These are phyloP conservation scores for Arabis hirsuta DNA, from an alignment of 345 rosid genomes.

Conservation along the genomic window DNA sequence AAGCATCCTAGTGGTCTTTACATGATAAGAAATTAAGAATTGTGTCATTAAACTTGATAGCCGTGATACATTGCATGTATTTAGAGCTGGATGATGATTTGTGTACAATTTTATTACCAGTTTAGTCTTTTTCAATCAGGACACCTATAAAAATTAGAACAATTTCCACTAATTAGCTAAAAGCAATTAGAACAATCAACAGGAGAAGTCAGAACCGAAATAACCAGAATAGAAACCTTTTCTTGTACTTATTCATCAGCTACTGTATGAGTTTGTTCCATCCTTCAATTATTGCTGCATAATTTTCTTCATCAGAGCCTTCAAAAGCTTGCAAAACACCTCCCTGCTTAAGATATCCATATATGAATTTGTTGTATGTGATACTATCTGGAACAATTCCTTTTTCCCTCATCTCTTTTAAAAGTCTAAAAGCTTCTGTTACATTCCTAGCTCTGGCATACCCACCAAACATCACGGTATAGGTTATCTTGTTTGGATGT, in stretches of 20 bases:
- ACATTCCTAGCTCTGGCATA: slow-evolving; percentile 61
- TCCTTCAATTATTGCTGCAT: slow-evolving; percentile 63
- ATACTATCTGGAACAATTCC: slow-evolving; percentile 65
- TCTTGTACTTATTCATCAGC: slow-evolving; percentile 20
- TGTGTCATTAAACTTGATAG: neutral
- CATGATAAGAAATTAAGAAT: neutral
- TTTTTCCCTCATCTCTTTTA: slow-evolving; percentile 60
- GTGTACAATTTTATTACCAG: slow-evolving; percentile 11
- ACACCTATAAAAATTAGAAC: slow-evolving; percentile 6
- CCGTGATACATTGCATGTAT: no score
- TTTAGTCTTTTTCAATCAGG: neutral
- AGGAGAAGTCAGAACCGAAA: slow-evolving; percentile 7
- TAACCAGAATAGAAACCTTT: slow-evolving; percentile 19
- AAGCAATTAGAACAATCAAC: slow-evolving; percentile 8
- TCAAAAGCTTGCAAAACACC: slow-evolving; percentile 58
- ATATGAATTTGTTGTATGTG: slow-evolving; percentile 63
- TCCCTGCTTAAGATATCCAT: slow-evolving; percentile 66
- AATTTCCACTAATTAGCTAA: neutral
- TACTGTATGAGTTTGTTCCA: slow-evolving; percentile 46
- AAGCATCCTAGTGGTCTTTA: neutral
- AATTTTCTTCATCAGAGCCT: slow-evolving; percentile 69
- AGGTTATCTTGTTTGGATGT: slow-evolving; percentile 74
- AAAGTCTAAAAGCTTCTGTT: slow-evolving; percentile 64
- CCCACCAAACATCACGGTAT: slow-evolving; percentile 72
- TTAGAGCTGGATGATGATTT: no score